Evolutionary conservation across 805 yeast genomes (phyloP).

Genomic region (Barnettozyma californica): DNA sequence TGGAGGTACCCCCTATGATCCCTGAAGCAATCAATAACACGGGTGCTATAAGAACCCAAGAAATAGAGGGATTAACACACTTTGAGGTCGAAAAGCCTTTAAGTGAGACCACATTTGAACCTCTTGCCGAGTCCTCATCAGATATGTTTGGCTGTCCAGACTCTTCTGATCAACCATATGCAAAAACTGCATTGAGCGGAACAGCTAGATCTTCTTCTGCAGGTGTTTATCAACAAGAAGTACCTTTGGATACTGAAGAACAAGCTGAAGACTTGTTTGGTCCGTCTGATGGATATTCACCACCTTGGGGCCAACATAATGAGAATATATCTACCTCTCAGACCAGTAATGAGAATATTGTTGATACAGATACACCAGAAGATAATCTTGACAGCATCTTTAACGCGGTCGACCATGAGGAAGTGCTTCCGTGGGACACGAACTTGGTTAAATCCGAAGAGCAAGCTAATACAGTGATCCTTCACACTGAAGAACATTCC

Average conservation of each 20-base stretch:
- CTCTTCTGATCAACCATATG: background rate
- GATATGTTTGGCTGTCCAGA: background rate
- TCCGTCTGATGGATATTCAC: background rate
- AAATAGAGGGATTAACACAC: background rate
- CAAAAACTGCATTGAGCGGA: background rate
- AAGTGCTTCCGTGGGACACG: background rate
- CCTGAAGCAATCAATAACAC: background rate
- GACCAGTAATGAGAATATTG: background rate
- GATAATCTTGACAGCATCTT: background rate
- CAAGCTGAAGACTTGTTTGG: background rate
- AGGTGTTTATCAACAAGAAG: background rate
- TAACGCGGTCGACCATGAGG: background rate
- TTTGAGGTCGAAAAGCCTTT: background rate
- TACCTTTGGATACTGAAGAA: background rate
- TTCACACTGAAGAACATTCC: background rate
- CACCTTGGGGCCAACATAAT: background rate
- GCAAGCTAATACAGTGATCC: constrained; percentile 1
- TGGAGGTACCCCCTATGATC: background rate
- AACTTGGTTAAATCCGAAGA: background rate
- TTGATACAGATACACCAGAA: background rate
- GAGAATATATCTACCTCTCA: background rate
- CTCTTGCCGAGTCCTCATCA: constrained; percentile 1
- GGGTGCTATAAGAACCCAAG: no score
- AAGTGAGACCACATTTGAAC: constrained; percentile 1
- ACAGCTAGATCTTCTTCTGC: background rate